Evolutionary conservation across 2,329 filamentous ascomycete species (phyloP).

Genomic region (Hypoxylon sp.): DNA sequence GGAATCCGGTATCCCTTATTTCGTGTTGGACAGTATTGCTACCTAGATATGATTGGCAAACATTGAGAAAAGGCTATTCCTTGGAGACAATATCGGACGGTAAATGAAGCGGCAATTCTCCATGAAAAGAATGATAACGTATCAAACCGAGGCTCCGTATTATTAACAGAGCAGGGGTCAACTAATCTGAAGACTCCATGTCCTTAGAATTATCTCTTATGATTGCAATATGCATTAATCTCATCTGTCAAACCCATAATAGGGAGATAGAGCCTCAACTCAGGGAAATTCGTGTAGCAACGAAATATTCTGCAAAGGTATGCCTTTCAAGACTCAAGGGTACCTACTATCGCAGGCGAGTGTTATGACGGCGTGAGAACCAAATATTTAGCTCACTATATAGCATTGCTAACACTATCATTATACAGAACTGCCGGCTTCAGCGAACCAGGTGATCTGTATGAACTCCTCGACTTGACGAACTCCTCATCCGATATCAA

Average conservation of each 20-base stretch:
- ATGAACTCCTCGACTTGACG: neutral
- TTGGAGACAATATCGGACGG: neutral
- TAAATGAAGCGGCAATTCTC: neutral
- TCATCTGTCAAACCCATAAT: too few relatives aligned
- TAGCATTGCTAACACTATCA: neutral
- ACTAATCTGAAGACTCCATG: neutral
- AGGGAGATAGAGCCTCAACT: too few relatives aligned
- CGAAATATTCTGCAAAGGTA: neutral
- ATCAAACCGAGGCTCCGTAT: constrained; percentile 5
- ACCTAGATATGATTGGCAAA: too few relatives aligned
- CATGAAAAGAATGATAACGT: neutral
- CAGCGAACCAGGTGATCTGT: neutral
- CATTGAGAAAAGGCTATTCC: too few relatives aligned
- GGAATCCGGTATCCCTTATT: neutral
- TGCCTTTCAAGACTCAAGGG: neutral
- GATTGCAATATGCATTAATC: too few relatives aligned
- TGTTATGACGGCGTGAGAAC: neutral
- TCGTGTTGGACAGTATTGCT: neutral
- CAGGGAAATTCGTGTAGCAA: neutral
- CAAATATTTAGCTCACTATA: neutral
- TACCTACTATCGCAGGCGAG: neutral
- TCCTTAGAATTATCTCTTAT: too few relatives aligned
- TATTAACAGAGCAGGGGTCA: constrained; percentile 20
- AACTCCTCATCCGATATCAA: neutral
- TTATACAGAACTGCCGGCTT: neutral